Percentiles rank a stretch among this genome's conserved stretches.
phyloP scores from a whole-genome alignment of 768 basidiomycete genomes.

The Hydnomerulius pinastri region DNA sequence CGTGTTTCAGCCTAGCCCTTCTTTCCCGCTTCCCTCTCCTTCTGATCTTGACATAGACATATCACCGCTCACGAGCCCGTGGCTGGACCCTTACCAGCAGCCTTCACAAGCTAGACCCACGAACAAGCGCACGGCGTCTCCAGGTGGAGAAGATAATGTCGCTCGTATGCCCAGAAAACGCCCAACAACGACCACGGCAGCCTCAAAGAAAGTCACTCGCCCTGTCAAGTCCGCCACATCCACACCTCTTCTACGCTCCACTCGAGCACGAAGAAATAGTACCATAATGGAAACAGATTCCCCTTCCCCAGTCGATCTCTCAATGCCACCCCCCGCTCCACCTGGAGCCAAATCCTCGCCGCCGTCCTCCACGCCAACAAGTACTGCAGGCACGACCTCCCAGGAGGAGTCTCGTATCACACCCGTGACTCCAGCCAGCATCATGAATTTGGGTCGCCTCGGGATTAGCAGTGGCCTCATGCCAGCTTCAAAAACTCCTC shows the following conservation, averaged over 20 bases:
- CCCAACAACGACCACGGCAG: constrained; percentile 42
- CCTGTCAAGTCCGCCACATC: constrained; percentile 54
- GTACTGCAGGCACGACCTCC: constrained; percentile 5
- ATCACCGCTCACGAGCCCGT: constrained; percentile 79
- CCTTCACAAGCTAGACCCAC: constrained; percentile 25
- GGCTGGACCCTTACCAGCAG: constrained; percentile 64
- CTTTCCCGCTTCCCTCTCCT: constrained; percentile 41
- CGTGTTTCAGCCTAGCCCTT: constrained; percentile 57
- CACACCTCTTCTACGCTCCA: constrained; percentile 55
- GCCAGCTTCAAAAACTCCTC: constrained; percentile 25
- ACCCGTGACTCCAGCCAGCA: constrained; percentile 88
- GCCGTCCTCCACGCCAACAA: constrained; percentile 6
- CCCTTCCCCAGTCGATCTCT: constrained; percentile 85
- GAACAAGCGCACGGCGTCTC: constrained; percentile 60
- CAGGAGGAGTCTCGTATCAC: constrained; percentile 41
- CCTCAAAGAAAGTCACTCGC: constrained; percentile 25
- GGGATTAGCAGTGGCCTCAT: constrained; percentile 51
- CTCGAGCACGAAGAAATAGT: constrained; percentile 45
- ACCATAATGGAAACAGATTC: constrained; percentile 53
- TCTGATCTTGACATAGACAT: constrained; percentile 70
- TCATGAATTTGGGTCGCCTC: constrained; percentile 83
- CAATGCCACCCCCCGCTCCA: constrained; percentile 85
- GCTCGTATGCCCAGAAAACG: constrained; percentile 51
- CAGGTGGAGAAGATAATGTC: constrained; percentile 52
- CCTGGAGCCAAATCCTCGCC: constrained; percentile 32